Conservation (phyloP, 1,284 basidiomycete species). For the Singerocomus rubriflavus region DNA sequence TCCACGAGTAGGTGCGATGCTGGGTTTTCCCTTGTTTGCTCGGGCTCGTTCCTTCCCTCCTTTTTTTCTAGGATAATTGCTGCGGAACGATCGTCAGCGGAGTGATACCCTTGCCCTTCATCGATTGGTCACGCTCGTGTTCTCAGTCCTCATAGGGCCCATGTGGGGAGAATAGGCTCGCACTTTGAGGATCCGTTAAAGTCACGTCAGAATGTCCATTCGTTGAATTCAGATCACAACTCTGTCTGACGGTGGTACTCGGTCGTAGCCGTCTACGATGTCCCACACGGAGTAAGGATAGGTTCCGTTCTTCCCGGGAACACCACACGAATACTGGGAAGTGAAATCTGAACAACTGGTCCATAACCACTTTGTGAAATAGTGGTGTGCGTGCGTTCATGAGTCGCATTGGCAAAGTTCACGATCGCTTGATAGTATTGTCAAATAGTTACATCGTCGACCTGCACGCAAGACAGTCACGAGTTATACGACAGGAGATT, state of each 20-base stretch:
- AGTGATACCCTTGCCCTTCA: conserved; percentile 28
- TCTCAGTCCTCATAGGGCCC: background rate
- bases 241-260: conserved; percentile 4
- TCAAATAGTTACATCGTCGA: background rate
- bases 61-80: conserved; percentile 43
- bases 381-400: background rate
- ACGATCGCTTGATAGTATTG: background rate
- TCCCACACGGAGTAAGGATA: conserved; percentile 50
- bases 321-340: background rate
- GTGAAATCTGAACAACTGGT: too few relatives aligned
- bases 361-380: background rate
- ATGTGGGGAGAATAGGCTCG: background rate
- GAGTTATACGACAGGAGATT: background rate
- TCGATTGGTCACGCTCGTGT: conserved; percentile 6
- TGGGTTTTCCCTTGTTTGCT: background rate
- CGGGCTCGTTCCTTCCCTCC: background rate
- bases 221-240: background rate
- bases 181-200: conserved; percentile 62
- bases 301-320: conserved; percentile 41
- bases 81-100: conserved; percentile 66
- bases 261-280: conserved; percentile 64
- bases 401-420: too few relatives aligned
- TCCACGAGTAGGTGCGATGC: conserved; percentile 29
- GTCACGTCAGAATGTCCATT: conserved; percentile 45
- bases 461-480: background rate